A percentile compares a stretch with the other conserved stretches of the same genome.
Evolutionary conservation across 108 stramenopile species (phyloP).

Genomic region (Asterionellopsis glacialis): DNA sequence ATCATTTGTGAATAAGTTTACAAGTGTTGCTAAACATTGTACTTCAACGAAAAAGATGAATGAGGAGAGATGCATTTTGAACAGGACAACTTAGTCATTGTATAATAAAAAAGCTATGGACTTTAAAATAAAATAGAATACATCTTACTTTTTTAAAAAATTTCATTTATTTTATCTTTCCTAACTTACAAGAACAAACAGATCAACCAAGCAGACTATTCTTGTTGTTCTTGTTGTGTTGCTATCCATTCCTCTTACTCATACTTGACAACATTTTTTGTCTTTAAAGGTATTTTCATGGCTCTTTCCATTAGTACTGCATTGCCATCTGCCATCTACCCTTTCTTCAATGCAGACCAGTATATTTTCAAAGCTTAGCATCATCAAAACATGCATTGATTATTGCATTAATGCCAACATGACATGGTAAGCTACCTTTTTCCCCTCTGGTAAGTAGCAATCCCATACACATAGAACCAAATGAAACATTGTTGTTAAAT

Average conservation of each 20-base stretch:
- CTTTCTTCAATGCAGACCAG: conserved; percentile 59
- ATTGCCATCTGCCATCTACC: conserved; percentile 44
- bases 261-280: conserved; percentile 66
- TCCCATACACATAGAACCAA: conserved; percentile 95
- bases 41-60: no score
- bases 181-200: no score
- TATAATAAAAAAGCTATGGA: no score
- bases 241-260: conserved; percentile 35
- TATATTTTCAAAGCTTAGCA: conserved; percentile 71
- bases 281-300: conserved; percentile 67
- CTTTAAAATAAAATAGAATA: no score
- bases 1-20: no score
- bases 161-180: no score
- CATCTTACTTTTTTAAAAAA: no score
- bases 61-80: no score
- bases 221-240: not conserved
- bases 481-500: no score
- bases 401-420: conserved; percentile 85
- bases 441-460: conserved; percentile 83
- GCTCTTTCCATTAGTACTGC: conserved; percentile 63
- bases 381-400: conserved; percentile 45
- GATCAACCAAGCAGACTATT: not conserved
- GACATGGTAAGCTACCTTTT: conserved; percentile 93
- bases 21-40: no score
- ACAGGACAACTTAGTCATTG: no score